Evolutionary conservation across 495 filamentous ascomycete species (phyloP).

Genomic region (Chaetomium tenue): DNA sequence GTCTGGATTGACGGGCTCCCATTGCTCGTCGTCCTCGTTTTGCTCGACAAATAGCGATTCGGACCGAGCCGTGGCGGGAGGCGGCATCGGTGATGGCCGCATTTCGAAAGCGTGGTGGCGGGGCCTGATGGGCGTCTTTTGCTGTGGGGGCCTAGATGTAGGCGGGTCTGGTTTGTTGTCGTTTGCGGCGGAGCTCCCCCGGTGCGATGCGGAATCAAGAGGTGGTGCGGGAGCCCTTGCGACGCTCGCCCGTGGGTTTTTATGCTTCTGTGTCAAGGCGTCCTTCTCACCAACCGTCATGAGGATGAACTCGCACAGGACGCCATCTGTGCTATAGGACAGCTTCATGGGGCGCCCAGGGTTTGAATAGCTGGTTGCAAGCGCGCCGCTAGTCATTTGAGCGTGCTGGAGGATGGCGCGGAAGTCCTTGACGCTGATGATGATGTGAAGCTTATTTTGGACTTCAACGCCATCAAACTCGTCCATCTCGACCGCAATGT

Average conservation of each 20-base stretch:
- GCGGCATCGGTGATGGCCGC: conserved; percentile 43
- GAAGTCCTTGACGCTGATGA: conserved; percentile 92
- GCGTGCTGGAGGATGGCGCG: conserved; percentile 86
- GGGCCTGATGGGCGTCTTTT: conserved; percentile 23
- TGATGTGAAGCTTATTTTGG: conserved; percentile 73
- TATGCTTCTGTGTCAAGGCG: conserved; percentile 41
- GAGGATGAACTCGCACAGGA: conserved; percentile 82
- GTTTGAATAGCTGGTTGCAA: conserved; percentile 75
- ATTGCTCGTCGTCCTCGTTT: conserved; percentile 68
- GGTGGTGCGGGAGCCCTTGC: conserved; percentile 31
- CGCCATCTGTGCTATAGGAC: conserved; percentile 68
- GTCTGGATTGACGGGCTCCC: conserved; percentile 77
- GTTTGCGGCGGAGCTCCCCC: conserved; percentile 36
- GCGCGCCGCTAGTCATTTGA: conserved; percentile 63
- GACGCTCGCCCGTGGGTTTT: conserved; percentile 37
- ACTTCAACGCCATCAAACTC: conserved; percentile 84
- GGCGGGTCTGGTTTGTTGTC: conserved; percentile 15
- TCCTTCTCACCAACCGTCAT: conserved; percentile 87
- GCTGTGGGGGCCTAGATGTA: conserved; percentile 18
- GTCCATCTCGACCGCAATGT: conserved; percentile 76
- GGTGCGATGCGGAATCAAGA: conserved; percentile 42
- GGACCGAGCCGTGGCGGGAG: conserved; percentile 61
- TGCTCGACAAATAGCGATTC: conserved; percentile 77
- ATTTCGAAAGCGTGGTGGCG: conserved; percentile 37
- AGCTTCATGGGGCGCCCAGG: conserved; percentile 83